Percentiles rank a stretch among this genome's conserved stretches.
phyloP scores from a whole-genome alignment of 768 basidiomycete genomes.

The Hysterangium stoloniferum region DNA sequence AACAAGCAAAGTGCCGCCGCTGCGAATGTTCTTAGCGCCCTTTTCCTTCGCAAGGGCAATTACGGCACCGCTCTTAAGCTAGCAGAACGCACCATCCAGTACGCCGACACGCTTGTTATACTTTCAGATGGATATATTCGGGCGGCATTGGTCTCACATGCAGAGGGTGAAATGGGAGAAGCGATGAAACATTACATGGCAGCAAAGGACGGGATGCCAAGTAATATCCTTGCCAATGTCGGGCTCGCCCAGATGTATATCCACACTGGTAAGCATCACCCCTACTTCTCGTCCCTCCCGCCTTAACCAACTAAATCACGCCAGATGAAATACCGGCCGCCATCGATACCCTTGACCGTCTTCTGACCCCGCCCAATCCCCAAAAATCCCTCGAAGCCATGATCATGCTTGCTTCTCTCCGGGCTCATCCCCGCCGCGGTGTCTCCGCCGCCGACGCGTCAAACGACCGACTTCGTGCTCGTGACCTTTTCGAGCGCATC shows the following conservation, averaged over 20 bases:
- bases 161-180: slow-evolving; percentile 49
- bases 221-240: slow-evolving; percentile 71
- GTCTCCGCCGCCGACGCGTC: slow-evolving; percentile 65
- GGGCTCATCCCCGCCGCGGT: slow-evolving; percentile 72
- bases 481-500: slow-evolving; percentile 76
- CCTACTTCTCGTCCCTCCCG: slow-evolving; percentile 2
- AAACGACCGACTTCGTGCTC: slow-evolving; percentile 64
- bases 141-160: slow-evolving; percentile 75
- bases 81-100: slow-evolving; percentile 90
- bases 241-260: slow-evolving; percentile 86
- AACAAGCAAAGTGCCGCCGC: slow-evolving; percentile 71
- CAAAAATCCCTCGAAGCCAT: slow-evolving; percentile 75
- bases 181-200: slow-evolving; percentile 65
- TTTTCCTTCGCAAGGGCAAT: slow-evolving; percentile 68
- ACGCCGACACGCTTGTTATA: slow-evolving; percentile 79
- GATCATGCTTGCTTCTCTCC: slow-evolving; percentile 82
- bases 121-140: slow-evolving; percentile 82
- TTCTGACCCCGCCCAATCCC: slow-evolving; percentile 58
- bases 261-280: slow-evolving; percentile 66
- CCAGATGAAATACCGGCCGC: slow-evolving; percentile 78
- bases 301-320: slow-evolving; percentile 1
- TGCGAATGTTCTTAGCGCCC: slow-evolving; percentile 74
- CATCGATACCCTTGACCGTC: slow-evolving; percentile 74
- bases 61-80: slow-evolving; percentile 75
- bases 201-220: slow-evolving; percentile 61